These are phyloP conservation scores for Scenedesmus sp. DNA, from an alignment of 163 green algal species.

Conservation along the genomic window DNA sequence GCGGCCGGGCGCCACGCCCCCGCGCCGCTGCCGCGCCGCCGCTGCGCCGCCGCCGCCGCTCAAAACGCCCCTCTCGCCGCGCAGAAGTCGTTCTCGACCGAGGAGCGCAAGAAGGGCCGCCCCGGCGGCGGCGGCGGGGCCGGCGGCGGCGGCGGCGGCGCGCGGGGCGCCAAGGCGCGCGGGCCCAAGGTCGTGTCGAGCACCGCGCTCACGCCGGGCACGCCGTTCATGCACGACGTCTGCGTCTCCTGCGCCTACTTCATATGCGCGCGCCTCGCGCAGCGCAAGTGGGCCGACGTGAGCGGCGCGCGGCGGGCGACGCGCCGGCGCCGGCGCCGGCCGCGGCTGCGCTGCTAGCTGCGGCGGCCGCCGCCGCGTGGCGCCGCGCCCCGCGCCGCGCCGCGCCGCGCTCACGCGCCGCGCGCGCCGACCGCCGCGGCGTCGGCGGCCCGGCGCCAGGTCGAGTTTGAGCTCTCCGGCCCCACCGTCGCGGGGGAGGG, in stretches of 20 bases:
- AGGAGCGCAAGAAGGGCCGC: constrained; percentile 25
- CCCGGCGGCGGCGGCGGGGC: not conserved
- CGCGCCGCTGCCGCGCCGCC: too few relatives aligned
- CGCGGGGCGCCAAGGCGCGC: constrained; percentile 8
- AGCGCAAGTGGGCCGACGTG: constrained; percentile 35
- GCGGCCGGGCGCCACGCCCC: too few relatives aligned
- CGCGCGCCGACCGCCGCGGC: not conserved
- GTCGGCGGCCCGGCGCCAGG: constrained; percentile 30
- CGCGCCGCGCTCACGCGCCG: too few relatives aligned
- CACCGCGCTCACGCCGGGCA: constrained; percentile 83
- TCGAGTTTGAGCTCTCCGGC: constrained; percentile 81
- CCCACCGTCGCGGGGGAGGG: constrained; percentile 78
- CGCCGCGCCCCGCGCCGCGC: too few relatives aligned
- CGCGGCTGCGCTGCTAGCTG: too few relatives aligned
- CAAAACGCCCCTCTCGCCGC: too few relatives aligned
- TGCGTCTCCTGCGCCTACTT: constrained; percentile 71
- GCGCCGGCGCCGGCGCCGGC: too few relatives aligned
- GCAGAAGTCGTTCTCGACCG: constrained; percentile 29
- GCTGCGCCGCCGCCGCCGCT: too few relatives aligned
- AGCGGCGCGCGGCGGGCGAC: not conserved
- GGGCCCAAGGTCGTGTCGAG: constrained; percentile 36
- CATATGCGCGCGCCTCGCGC: constrained; percentile 59
- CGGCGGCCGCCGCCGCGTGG: too few relatives aligned
- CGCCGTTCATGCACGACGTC: constrained; percentile 81
- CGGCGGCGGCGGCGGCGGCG: constrained; percentile 13